Conservation (phyloP, 768 basidiomycete genomes). For the Boletus reticulatus region DNA sequence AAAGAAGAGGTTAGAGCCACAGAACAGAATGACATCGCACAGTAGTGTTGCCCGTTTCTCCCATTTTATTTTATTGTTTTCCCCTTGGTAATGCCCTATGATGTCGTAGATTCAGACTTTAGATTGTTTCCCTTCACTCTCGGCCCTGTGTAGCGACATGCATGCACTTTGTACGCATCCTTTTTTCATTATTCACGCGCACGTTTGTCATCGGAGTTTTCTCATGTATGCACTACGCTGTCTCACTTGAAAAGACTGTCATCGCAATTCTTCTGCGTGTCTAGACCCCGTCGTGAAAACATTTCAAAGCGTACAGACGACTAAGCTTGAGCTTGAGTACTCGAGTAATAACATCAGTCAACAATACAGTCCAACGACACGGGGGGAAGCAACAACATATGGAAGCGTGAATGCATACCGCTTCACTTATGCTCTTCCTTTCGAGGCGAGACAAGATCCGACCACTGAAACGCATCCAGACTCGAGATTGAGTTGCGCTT, state of each 20-base stretch:
- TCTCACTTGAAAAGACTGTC: slow-evolving; percentile 1
- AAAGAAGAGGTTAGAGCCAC: slow-evolving; percentile 21
- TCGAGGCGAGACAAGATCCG: slow-evolving; percentile 30
- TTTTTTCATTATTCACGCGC: slow-evolving; percentile 5
- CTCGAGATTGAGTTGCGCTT: slow-evolving; percentile 32
- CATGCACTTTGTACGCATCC: slow-evolving; percentile 24
- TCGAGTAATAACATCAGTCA: neutral
- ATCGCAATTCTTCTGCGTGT: neutral
- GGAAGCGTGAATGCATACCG: neutral
- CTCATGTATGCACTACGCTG: slow-evolving; percentile 17
- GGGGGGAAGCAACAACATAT: neutral
- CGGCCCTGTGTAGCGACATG: slow-evolving; percentile 10
- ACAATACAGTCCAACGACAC: slow-evolving; percentile 8
- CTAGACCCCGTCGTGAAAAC: too few species aligned
- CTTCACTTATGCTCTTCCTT: slow-evolving; percentile 26
- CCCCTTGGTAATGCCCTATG: slow-evolving; percentile 9
- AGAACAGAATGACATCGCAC: slow-evolving; percentile 10
- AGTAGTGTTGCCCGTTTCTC: slow-evolving; percentile 10
- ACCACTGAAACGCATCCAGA: slow-evolving; percentile 34
- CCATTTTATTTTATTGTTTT: slow-evolving; percentile 5
- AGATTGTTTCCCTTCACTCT: slow-evolving; percentile 17
- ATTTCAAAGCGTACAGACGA: neutral
- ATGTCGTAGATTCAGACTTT: slow-evolving; percentile 26
- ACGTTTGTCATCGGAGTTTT: slow-evolving; percentile 3
- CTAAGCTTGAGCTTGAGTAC: neutral